Percentiles rank a stretch among this genome's conserved stretches.
These are phyloP conservation scores for Durio zibethinus DNA, from an alignment of 345 rosid genomes.

Conservation along the genomic window DNA sequence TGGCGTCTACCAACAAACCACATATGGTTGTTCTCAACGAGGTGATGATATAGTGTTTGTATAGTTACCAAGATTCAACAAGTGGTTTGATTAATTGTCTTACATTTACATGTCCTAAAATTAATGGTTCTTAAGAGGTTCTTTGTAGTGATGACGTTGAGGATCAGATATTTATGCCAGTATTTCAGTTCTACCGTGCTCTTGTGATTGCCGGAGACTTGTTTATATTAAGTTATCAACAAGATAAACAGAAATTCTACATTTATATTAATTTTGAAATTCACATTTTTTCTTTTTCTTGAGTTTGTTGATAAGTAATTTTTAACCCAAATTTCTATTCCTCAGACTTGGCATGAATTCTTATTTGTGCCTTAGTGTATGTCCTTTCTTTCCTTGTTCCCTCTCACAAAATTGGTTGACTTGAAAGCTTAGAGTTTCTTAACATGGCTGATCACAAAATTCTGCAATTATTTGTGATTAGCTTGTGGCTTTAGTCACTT, in stretches of 20 bases:
- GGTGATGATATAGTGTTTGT: conserved; percentile 42
- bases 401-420: neutral
- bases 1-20: conserved; percentile 96
- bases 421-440: conserved; percentile 6
- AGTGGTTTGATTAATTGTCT: neutral
- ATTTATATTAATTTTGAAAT: neutral
- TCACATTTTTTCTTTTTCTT: neutral
- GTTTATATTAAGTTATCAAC: neutral
- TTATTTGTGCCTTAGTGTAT: neutral
- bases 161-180: neutral
- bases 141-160: neutral
- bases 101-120: neutral
- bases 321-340: neutral
- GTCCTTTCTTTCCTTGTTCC: neutral
- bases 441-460: neutral
- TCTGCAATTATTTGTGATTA: neutral
- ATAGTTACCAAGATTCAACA: neutral
- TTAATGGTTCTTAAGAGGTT: neutral
- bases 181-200: neutral
- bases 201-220: neutral
- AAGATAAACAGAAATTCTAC: neutral
- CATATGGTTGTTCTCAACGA: conserved; percentile 87
- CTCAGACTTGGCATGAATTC: neutral
- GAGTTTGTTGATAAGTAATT: neutral
- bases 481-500: neutral